Conservation (phyloP, 371 early-diverging fungal genomes). For the Saksenaea vasiformis region DNA sequence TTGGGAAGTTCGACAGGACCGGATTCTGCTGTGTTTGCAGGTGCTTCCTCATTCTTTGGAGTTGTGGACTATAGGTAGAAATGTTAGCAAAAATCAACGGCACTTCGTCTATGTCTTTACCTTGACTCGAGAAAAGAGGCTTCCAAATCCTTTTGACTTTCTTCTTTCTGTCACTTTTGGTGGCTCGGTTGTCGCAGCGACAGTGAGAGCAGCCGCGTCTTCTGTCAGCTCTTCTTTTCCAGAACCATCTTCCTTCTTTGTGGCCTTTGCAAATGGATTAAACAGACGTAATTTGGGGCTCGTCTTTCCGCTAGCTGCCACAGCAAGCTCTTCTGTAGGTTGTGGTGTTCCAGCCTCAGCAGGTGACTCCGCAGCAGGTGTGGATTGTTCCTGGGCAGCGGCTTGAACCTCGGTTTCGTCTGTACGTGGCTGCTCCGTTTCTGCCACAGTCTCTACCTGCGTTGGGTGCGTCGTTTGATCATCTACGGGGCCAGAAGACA, state of each 20-base stretch:
- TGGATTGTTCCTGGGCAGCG: neutral
- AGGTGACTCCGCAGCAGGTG: neutral
- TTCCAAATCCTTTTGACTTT: constrained; percentile 18
- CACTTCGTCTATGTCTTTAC: constrained; percentile 2
- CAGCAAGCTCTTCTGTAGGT: neutral
- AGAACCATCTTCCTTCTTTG: constrained; percentile 7
- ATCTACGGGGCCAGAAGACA: neutral
- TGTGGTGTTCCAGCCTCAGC: neutral
- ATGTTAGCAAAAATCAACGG: neutral
- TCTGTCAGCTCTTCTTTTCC: constrained; percentile 10
- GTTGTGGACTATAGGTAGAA: neutral
- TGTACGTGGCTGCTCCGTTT: neutral
- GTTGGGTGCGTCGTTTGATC: neutral
- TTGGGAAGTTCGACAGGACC: constrained; percentile 16
- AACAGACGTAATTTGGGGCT: constrained; percentile 4
- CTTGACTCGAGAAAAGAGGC: constrained; percentile 15
- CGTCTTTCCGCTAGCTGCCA: constrained; percentile 3
- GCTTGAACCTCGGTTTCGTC: neutral
- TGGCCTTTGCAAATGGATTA: constrained; percentile 10
- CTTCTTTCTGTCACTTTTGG: constrained; percentile 5
- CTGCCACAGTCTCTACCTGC: neutral
- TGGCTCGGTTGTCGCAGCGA: neutral
- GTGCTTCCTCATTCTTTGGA: constrained; percentile 5
- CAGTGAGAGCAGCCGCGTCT: neutral
- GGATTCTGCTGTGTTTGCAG: neutral